Percentiles rank a stretch among this genome's conserved stretches.
Evolutionary conservation across 257 asterid species (phyloP).

Genomic region (Rehmannia glutinosa): DNA sequence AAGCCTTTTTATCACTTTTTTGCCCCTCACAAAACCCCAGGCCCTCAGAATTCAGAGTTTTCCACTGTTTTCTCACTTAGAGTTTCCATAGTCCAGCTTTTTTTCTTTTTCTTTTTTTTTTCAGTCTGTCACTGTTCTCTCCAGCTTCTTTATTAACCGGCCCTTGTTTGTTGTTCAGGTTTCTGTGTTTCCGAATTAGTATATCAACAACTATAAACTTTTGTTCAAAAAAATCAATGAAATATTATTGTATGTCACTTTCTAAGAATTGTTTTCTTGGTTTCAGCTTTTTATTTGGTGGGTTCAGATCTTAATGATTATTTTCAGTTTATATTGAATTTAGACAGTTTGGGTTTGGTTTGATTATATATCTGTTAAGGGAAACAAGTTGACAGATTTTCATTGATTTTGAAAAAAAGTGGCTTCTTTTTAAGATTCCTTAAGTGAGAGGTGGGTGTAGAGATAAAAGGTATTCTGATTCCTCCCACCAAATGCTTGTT

Average conservation of each 20-base stretch:
- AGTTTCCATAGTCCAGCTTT: slow-evolving; percentile 39
- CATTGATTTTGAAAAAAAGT: slow-evolving; percentile 37
- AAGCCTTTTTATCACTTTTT: slow-evolving; percentile 37
- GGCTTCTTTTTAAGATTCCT: slow-evolving; percentile 64
- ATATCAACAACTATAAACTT: no score
- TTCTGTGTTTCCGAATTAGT: no score
- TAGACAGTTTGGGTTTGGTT: background rate
- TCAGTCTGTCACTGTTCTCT: slow-evolving; percentile 30
- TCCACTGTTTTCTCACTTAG: slow-evolving; percentile 13
- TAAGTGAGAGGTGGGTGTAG: slow-evolving; percentile 51
- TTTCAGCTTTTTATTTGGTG: background rate
- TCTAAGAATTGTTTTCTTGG: slow-evolving; percentile 13
- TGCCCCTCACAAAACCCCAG: no score
- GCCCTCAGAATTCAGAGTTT: slow-evolving; percentile 28
- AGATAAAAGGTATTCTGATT: slow-evolving; percentile 65
- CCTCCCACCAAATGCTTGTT: slow-evolving; percentile 47
- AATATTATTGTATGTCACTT: no score
- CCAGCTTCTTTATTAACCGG: slow-evolving; percentile 23
- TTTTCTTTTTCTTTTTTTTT: background rate
- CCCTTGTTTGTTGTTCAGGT: slow-evolving; percentile 20
- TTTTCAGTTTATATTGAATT: background rate
- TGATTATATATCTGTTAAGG: slow-evolving; percentile 10
- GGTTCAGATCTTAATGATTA: slow-evolving; percentile 47
- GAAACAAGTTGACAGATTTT: slow-evolving; percentile 31
- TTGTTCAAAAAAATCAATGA: no score